phyloP scores from a whole-genome alignment of 495 filamentous ascomycete genomes.

The Diplogelasinospora grovesii region DNA sequence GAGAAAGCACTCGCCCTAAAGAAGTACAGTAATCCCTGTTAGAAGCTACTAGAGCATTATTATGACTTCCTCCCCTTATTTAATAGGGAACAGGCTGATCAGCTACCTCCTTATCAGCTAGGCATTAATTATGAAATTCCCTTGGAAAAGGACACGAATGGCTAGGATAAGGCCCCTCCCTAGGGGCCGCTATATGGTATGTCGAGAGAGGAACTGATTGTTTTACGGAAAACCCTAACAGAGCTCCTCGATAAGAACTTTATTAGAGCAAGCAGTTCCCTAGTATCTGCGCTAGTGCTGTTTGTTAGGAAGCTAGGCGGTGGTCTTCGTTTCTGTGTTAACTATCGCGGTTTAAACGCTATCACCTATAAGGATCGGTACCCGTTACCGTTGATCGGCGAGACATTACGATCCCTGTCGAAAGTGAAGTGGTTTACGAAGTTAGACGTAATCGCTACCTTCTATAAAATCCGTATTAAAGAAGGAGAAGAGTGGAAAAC shows the following conservation, averaged over 20 bases:
- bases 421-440: conserved; percentile 37
- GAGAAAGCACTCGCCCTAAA: no score
- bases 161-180: neutral
- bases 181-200: conserved; percentile 22
- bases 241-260: conserved; percentile 9
- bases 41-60: no score
- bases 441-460: conserved; percentile 27
- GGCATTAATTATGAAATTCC: neutral
- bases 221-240: conserved; percentile 4
- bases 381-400: conserved; percentile 38
- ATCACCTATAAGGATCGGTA: conserved; percentile 39
- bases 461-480: conserved; percentile 19
- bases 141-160: neutral
- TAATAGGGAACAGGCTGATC: neutral
- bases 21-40: no score
- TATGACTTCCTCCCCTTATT: neutral
- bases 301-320: conserved; percentile 31
- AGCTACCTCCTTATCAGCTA: neutral
- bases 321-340: conserved; percentile 34
- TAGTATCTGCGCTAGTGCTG: conserved; percentile 24
- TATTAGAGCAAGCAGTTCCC: conserved; percentile 4
- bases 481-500: conserved; percentile 23
- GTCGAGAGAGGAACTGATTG: conserved; percentile 17
- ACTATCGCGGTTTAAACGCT: conserved; percentile 39
- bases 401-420: conserved; percentile 27